These are phyloP conservation scores for Candida namnaoensis DNA, from an alignment of 805 yeast genomes.

Conservation along the genomic window DNA sequence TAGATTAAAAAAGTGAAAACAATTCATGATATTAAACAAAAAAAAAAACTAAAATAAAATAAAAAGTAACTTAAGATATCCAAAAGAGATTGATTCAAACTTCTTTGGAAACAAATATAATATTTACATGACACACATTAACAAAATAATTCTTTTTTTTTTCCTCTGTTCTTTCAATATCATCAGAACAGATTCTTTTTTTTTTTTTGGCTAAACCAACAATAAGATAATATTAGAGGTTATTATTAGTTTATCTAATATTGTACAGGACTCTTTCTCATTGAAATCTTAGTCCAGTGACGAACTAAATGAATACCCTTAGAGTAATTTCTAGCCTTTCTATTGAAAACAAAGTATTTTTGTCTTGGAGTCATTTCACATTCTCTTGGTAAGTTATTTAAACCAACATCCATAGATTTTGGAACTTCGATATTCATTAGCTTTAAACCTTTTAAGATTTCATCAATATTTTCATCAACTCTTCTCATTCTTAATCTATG, in stretches of 20 bases:
- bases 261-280: constrained; percentile 65
- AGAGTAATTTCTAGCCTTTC: constrained; percentile 69
- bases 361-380: constrained; percentile 71
- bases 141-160: background rate
- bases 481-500: constrained; percentile 74
- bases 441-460: constrained; percentile 42
- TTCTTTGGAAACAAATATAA: background rate
- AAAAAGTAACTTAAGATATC: no score
- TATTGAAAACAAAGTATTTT: constrained; percentile 82
- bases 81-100: no score
- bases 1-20: no score
- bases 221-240: no score
- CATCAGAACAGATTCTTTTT: no score
- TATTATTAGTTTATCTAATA: no score
- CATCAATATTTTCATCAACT: constrained; percentile 74
- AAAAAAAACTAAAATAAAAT: no score
- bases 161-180: background rate
- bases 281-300: constrained; percentile 81
- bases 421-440: constrained; percentile 21
- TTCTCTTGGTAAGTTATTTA: constrained; percentile 64
- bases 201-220: no score
- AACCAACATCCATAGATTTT: constrained; percentile 24
- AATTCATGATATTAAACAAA: no score
- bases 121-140: constrained; percentile 3
- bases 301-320: constrained; percentile 84